A percentile compares a stretch with the other conserved stretches of the same genome.
These are phyloP conservation scores for Vigna mungo DNA, from an alignment of 306 rosid genomes.

Conservation along the genomic window DNA sequence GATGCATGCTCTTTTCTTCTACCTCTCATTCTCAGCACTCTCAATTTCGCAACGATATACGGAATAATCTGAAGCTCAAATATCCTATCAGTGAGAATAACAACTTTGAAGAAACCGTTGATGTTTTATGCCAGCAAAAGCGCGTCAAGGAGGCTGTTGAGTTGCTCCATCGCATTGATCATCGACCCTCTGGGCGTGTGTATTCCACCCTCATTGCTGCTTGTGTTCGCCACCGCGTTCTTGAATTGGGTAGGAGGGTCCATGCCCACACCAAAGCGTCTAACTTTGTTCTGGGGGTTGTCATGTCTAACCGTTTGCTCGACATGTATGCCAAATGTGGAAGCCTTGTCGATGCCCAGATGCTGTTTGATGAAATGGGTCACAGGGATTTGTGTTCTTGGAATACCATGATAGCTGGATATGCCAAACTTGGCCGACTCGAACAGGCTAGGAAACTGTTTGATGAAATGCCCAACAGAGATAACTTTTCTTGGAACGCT, in stretches of 20 bases:
- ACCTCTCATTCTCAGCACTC: not conserved
- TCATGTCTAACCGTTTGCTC: conserved; percentile 7
- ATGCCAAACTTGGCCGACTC: conserved; percentile 20
- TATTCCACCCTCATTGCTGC: conserved; percentile 7
- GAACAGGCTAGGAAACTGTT: conserved; percentile 1
- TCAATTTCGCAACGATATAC: not conserved
- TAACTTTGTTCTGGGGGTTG: not conserved
- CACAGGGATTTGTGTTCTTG: conserved; percentile 27
- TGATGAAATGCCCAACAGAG: conserved; percentile 9
- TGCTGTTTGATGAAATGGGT: conserved; percentile 1
- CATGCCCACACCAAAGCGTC: conserved; percentile 23
- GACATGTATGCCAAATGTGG: conserved; percentile 26
- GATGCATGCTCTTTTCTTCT: not conserved
- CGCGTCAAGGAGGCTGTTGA: conserved; percentile 15
- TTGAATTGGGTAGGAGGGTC: conserved; percentile 8
- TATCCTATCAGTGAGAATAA: not conserved
- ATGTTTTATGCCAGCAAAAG: conserved; percentile 13
- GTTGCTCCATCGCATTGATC: conserved; percentile 19
- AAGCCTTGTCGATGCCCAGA: conserved; percentile 9
- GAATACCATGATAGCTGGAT: not conserved
- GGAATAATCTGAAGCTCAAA: not conserved
- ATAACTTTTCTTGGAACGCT: conserved; percentile 11
- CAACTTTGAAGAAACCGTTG: conserved; percentile 4
- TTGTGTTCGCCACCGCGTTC: conserved; percentile 12
- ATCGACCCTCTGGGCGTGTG: conserved; percentile 1